Evolutionary conservation across 805 yeast species (phyloP).

Genomic region (Ogataea populi-albae): DNA sequence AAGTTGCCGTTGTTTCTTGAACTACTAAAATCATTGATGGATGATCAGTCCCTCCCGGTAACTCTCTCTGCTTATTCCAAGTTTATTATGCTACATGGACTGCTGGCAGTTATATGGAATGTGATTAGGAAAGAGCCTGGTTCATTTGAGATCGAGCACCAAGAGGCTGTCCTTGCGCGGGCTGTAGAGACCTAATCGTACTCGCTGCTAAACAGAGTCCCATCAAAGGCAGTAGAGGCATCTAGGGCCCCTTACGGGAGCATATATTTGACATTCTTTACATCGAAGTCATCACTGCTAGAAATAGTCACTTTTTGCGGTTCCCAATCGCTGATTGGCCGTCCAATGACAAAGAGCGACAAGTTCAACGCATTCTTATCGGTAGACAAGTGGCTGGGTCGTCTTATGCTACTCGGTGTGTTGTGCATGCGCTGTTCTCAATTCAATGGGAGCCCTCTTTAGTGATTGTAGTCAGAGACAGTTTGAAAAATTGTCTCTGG

Average conservation of each 20-base stretch:
- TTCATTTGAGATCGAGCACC: constrained; percentile 16
- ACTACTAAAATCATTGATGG: constrained; percentile 19
- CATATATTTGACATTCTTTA: constrained; percentile 21
- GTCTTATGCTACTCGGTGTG: constrained; percentile 16
- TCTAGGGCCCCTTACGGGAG: constrained; percentile 21
- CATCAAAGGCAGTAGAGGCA: constrained; percentile 22
- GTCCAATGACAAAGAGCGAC: constrained; percentile 17
- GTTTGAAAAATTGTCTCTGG: constrained; percentile 23
- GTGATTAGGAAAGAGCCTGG: constrained; percentile 21
- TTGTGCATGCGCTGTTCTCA: constrained; percentile 21
- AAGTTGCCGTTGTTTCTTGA: constrained; percentile 15
- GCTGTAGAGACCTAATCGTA: constrained; percentile 28
- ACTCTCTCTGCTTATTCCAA: constrained; percentile 19
- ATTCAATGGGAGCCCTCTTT: constrained; percentile 23
- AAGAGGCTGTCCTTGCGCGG: constrained; percentile 13
- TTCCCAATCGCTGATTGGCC: constrained; percentile 20
- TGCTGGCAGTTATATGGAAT: constrained; percentile 24
- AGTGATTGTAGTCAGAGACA: constrained; percentile 15
- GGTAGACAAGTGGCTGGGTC: constrained; percentile 20
- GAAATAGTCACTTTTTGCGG: constrained; percentile 25
- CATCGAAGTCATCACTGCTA: constrained; percentile 19
- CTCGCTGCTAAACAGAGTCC: constrained; percentile 17
- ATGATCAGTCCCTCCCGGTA: constrained; percentile 19
- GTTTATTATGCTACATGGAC: constrained; percentile 24
- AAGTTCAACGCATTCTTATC: constrained; percentile 17